Evolutionary conservation across 768 basidiomycete genomes (phyloP), one percentile per base, ranked within the genome.

Genomic region (Russula earlei): DNA sequence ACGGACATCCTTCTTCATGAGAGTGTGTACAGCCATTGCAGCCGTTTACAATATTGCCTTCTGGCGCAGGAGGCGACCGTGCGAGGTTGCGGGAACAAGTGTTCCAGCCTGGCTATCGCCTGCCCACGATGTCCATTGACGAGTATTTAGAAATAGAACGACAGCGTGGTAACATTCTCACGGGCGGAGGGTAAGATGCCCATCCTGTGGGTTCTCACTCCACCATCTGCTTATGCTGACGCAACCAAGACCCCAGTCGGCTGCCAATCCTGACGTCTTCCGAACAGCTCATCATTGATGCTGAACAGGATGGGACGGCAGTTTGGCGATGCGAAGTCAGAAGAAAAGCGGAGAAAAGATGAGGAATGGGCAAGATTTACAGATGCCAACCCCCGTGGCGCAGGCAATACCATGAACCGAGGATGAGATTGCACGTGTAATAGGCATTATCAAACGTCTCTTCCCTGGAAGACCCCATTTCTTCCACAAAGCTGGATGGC

Each of bases 351-450:
- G 43, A 75, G 77, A 64, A 88, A 92, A 67, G 89, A 94, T 62
- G 91, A 97, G 67, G 83, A 84, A 34, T 97, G 94, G 93, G 92
- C 93, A 29, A 75, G 74, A 55, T 98, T 81, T 64, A 91, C 85
- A 15, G 96, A 97, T 49, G 76, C 74, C 24, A 84, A 99, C 69
- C 84, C 85, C 12, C 84, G 77, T 65, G 96, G 96, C 1, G 87
- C 87, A n/a, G 96, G 96, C 4, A 99, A 99, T 67, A 95, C 85
- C 11, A 92, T 95, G 87, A 96, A 97, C 68, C 80, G 90, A 60
- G 93, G 93, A 57, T 92, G 69, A 78, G 20, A 31, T 29, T 48
- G 37, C 45, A 47, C 40, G 53, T 44, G 45, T 51, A 49, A 46
- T 57, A 52, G 54, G 34, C 55, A 60, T 36, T 27, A 57, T 47